Evolutionary conservation across 768 basidiomycete species (phyloP), one percentile per base, ranked within the genome.

Genomic region (Gautieria morchelliformis): DNA sequence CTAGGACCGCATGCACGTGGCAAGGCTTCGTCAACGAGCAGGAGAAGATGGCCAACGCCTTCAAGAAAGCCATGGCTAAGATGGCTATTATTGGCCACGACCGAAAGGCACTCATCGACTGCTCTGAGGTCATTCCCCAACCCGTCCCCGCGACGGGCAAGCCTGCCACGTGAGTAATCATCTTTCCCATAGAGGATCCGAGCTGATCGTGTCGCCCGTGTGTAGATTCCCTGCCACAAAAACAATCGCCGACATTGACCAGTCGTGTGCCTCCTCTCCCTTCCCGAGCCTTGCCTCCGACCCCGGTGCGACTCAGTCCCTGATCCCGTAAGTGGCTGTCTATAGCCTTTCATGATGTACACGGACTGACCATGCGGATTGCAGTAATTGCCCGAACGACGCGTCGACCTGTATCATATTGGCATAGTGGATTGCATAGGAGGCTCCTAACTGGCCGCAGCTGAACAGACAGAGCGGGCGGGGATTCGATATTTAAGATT

Each of bases 31-130:
- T 58, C 52, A 50, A 57, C 19, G 24, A 73, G 59, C 73, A 73
- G 58, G 60, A 67, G 15, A 65, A 62, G 48, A 67, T 76, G 63
- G 64, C 67, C 19, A 58, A 60, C 32, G 65, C 62, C 1, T 77
- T 77, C 69, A 69, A 65, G n/a, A 66, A 67, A 11, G 76, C 72
- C 15, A 74, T 78, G 73, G 63, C 67, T 35, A 79, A 77, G 64
- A 61, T 78, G 27, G 71, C 74, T 7, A 59, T 74, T 17, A 57
- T 77, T 40, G 78, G 75, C 17, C 74, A 77, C 40, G 68, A 76
- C 59, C 57, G 58, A 12, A 62, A 57, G 54, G 60, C 64, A 6
- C 56, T 78, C 58, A 66, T 72, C 35, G 76, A 77, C 64, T 78
- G 76, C 63, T 73, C 71, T 4, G 75, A 77, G 41, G 72, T 76